Evolutionary conservation across 768 basidiomycete species (phyloP), one percentile per base, ranked within the genome.

Genomic region (Cystoderma amianthinum): DNA sequence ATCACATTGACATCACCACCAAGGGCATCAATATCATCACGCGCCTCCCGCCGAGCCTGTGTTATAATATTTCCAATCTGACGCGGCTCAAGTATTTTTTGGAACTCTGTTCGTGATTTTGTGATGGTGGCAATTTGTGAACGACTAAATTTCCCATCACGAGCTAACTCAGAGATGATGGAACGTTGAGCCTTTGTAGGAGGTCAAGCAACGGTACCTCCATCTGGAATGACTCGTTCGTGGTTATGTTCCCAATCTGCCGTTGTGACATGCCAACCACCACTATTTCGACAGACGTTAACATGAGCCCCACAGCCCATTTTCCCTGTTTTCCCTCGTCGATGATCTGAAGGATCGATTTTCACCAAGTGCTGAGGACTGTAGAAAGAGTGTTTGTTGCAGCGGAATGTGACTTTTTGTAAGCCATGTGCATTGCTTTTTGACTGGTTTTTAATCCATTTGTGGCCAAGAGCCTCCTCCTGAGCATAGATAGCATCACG

Each of bases 81-180:
- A 2, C 56, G 49, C 3, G 51, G 47, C 42, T 62, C 61, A 9
- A 63, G 54, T 9, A 21, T 36, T 9, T 18, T 6, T 9, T 36
- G 9, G 12, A 36, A 12, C 19, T 39, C 45, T 6, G 39, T 41
- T 24, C 42, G 39, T 2, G 40, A 41, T 34, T 40, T 38, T 18
- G 45, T 15, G 3, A 44, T 34, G 18, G 32, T 28, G 21, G 44
- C 46, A 36, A 44, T 20, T 17, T 51, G 49, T 5, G 32, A 1
- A 2, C 37, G 44, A 7, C 33, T 25, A 19, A 48, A 48, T 12
- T n/a, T 32, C n/a, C 40, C 37, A 24, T 18, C 38, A 7, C 38
- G 45, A 5, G 47, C 47, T 17, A 51, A 39, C 7, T 21, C n/a
- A 15, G 33, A 38, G 10, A 54, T 47, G 21, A 49, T 12, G 0